Percentiles rank a stretch among this genome's conserved stretches.
Evolutionary conservation across 345 rosid species (phyloP).

Genomic region (Cochlearia excelsa): DNA sequence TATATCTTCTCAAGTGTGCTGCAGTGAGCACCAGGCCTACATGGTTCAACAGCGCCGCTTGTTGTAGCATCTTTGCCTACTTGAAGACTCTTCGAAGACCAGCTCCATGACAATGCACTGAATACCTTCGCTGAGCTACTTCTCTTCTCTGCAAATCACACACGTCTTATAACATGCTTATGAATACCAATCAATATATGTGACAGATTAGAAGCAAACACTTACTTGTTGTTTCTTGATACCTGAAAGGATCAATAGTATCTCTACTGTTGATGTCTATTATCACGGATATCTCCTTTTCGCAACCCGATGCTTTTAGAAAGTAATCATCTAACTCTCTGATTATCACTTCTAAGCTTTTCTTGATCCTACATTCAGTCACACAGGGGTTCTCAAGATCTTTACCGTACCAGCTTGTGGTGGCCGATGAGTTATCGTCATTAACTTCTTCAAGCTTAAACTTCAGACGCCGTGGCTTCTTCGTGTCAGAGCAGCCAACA

Average conservation of each 20-base stretch:
- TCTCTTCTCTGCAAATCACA: slow-evolving; percentile 55
- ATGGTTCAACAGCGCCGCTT: slow-evolving; percentile 53
- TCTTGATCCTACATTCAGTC: slow-evolving; percentile 49
- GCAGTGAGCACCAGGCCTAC: slow-evolving; percentile 85
- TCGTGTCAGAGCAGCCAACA: slow-evolving; percentile 27
- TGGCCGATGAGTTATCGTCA: slow-evolving; percentile 42
- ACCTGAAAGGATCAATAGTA: slow-evolving; percentile 45
- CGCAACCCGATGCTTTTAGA: slow-evolving; percentile 76
- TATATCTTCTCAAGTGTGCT: slow-evolving; percentile 71
- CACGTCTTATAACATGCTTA: slow-evolving; percentile 15
- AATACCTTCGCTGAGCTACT: slow-evolving; percentile 84
- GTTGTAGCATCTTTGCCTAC: slow-evolving; percentile 41
- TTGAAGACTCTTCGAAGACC: slow-evolving; percentile 85
- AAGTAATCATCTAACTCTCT: slow-evolving; percentile 87
- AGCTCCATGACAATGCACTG: slow-evolving; percentile 83
- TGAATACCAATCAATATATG: slow-evolving; percentile 1
- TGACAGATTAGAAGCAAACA: slow-evolving; percentile 13
- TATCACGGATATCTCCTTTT: slow-evolving; percentile 69
- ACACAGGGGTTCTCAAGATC: slow-evolving; percentile 41
- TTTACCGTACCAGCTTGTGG: slow-evolving; percentile 51
- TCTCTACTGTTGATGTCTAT: slow-evolving; percentile 55
- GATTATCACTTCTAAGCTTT: slow-evolving; percentile 62
- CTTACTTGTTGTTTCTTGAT: slow-evolving; percentile 65
- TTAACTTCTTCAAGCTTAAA: slow-evolving; percentile 39
- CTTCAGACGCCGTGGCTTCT: slow-evolving; percentile 38